These are phyloP conservation scores for Stephania yunnanensis DNA, from an alignment of 164 flowering plant species.

Conservation along the genomic window DNA sequence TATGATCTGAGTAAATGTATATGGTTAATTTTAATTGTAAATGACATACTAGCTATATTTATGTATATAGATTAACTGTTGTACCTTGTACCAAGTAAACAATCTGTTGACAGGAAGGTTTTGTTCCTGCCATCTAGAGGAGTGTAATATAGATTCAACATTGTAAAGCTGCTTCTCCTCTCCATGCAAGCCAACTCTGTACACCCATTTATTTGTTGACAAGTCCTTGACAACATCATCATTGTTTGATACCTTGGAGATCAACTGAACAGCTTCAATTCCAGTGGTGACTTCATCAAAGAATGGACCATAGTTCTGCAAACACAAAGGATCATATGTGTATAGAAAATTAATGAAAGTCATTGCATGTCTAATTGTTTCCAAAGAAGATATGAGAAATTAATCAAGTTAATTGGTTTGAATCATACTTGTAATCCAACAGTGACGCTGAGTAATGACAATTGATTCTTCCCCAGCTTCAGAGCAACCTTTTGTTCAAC, in stretches of 20 bases:
- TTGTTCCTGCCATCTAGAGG: constrained; percentile 24
- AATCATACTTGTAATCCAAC: constrained; percentile 32
- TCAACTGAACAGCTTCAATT: constrained; percentile 30
- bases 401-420: neutral
- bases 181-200: constrained; percentile 45
- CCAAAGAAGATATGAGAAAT: neutral
- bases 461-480: constrained; percentile 36
- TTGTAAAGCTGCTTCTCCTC: constrained; percentile 22
- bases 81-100: constrained; percentile 23
- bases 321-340: neutral
- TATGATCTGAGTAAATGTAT: too few relatives aligned
- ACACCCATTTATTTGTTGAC: constrained; percentile 40
- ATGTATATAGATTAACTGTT: neutral
- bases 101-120: constrained; percentile 28
- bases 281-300: constrained; percentile 37
- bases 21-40: too few relatives aligned
- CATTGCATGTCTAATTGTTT: neutral
- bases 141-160: neutral
- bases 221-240: constrained; percentile 31
- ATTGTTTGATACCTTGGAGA: constrained; percentile 25
- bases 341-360: neutral
- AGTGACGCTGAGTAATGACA: constrained; percentile 51
- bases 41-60: too few relatives aligned
- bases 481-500: constrained; percentile 33
- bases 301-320: constrained; percentile 48